A percentile compares a stretch with the other conserved stretches of the same genome.
Conservation (phyloP, 1,284 basidiomycete genomes). For the Meira nashicola region DNA sequence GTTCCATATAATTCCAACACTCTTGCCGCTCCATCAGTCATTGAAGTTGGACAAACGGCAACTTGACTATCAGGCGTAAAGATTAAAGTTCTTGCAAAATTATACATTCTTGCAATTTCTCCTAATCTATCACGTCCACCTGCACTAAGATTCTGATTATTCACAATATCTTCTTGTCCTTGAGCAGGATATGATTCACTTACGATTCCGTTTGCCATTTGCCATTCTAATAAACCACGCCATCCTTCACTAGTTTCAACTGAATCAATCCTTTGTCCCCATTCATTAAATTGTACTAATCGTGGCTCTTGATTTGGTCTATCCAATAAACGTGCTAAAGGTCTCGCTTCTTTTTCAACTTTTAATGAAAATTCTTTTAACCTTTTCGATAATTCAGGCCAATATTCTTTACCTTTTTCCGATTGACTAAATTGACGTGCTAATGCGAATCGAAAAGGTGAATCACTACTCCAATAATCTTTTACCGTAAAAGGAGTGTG, state of each 20-base stretch:
- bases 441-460: no score
- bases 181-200: slow-evolving; percentile 23
- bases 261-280: slow-evolving; percentile 35
- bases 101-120: slow-evolving; percentile 21
- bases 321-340: slow-evolving; percentile 3
- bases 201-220: slow-evolving; percentile 23
- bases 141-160: not conserved
- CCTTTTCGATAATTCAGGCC: no score
- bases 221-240: slow-evolving; percentile 25
- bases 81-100: slow-evolving; percentile 23
- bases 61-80: slow-evolving; percentile 27
- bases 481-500: no score
- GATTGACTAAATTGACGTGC: no score
- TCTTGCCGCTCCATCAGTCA: slow-evolving; percentile 67
- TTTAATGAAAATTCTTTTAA: no score
- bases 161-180: slow-evolving; percentile 15
- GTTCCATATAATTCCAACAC: slow-evolving; percentile 67
- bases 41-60: slow-evolving; percentile 57
- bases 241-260: slow-evolving; percentile 33
- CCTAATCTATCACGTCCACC: slow-evolving; percentile 17
- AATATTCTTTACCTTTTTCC: no score
- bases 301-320: slow-evolving; percentile 26
- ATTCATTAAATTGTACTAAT: slow-evolving; percentile 34
- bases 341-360: no score
- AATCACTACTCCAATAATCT: no score